These are phyloP conservation scores for Hyaloscypha bicolor DNA, from an alignment of 495 filamentous ascomycete genomes.

Conservation along the genomic window DNA sequence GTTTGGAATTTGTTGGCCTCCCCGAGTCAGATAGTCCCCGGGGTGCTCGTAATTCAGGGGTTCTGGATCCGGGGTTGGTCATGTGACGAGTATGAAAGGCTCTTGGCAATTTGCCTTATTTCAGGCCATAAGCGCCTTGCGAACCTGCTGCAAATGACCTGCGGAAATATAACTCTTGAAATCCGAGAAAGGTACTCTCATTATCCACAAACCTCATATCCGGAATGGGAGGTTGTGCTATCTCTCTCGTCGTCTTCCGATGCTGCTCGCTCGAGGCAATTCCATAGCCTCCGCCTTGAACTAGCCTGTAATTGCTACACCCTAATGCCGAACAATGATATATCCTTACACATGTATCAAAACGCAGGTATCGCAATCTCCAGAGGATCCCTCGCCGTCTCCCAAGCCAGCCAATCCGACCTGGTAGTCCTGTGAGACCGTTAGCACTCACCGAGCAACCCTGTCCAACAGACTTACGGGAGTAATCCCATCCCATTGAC, in stretches of 20 bases:
- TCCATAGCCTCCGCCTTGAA: background rate
- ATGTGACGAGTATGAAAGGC: too few relatives aligned
- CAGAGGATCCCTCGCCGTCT: slow-evolving; percentile 73
- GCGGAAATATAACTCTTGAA: background rate
- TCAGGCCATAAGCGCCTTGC: background rate
- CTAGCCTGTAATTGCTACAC: background rate
- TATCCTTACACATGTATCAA: slow-evolving; percentile 31
- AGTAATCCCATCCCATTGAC: slow-evolving; percentile 95
- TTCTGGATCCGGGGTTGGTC: too few relatives aligned
- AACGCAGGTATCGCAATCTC: slow-evolving; percentile 68
- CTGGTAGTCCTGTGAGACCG: slow-evolving; percentile 71
- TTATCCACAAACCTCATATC: background rate
- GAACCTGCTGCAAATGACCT: background rate
- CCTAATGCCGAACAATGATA: background rate
- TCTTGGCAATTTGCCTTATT: too few relatives aligned
- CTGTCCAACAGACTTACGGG: slow-evolving; percentile 62
- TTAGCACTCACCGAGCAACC: slow-evolving; percentile 15
- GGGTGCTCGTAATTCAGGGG: too few relatives aligned
- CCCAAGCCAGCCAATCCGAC: slow-evolving; percentile 96
- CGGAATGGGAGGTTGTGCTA: background rate
- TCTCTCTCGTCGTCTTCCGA: background rate
- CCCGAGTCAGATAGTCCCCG: too few relatives aligned
- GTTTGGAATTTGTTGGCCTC: background rate
- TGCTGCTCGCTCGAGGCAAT: background rate
- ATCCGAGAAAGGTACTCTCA: background rate